Conservation (phyloP, 75 land plant species). For the Adiantum capillusveneris region DNA sequence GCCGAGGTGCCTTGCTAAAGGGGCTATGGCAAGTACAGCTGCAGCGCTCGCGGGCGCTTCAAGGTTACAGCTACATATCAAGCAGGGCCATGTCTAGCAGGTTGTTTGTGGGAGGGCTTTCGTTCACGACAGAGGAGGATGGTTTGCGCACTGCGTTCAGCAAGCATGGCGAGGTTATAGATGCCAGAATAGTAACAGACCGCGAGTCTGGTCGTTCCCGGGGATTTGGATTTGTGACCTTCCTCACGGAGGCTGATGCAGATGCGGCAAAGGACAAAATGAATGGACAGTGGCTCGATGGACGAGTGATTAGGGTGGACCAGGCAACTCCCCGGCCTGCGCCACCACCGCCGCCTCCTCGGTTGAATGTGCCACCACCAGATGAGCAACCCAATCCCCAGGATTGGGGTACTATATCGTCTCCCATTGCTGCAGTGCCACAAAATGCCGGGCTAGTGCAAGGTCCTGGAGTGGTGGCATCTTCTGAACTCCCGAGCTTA, state of each 20-base stretch:
- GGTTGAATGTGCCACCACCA: too few species aligned
- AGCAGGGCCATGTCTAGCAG: too few species aligned
- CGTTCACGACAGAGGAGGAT: constrained; percentile 17
- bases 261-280: not conserved
- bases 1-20: too few species aligned
- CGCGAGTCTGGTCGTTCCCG: constrained; percentile 27
- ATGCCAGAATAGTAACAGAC: constrained; percentile 21
- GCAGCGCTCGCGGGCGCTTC: too few species aligned
- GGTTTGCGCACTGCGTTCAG: constrained; percentile 11
- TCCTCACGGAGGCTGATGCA: constrained; percentile 1
- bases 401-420: too few species aligned
- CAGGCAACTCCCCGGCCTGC: not conserved
- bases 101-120: constrained; percentile 22
- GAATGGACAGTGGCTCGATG: not conserved
- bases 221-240: constrained; percentile 34
- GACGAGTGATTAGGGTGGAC: not conserved
- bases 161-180: constrained; percentile 19
- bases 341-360: not conserved
- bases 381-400: too few species aligned
- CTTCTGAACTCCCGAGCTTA: too few species aligned
- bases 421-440: too few species aligned
- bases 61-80: too few species aligned
- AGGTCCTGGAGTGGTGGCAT: too few species aligned
- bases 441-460: too few species aligned
- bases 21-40: too few species aligned